A percentile compares a stretch with the other conserved stretches of the same genome.
phyloP scores from a whole-genome alignment of 2,329 filamentous ascomycete species.

The Trichoderma lentiforme region DNA sequence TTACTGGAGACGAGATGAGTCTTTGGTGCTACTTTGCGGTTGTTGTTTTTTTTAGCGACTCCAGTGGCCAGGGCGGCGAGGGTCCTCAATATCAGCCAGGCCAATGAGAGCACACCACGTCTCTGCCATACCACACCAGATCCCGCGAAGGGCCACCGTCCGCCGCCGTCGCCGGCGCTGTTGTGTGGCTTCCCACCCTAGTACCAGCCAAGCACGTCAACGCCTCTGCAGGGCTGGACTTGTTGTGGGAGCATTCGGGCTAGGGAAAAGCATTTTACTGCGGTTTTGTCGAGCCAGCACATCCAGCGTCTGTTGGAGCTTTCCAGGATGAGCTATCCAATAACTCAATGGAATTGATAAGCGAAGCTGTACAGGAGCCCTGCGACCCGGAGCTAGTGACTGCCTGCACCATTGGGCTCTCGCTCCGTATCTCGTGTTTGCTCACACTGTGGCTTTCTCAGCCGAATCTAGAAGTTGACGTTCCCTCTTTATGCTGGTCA shows the following conservation, averaged over 20 bases:
- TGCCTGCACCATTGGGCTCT: slow-evolving; percentile 4
- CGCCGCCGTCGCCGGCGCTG: slow-evolving; percentile 13
- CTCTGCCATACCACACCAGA: slow-evolving; percentile 29
- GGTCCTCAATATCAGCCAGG: slow-evolving; percentile 22
- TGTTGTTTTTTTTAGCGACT: slow-evolving; percentile 17
- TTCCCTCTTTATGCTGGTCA: not conserved
- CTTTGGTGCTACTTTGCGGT: slow-evolving; percentile 13
- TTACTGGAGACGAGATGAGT: slow-evolving; percentile 14
- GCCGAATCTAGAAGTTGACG: not conserved
- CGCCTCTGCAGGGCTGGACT: slow-evolving; percentile 10
- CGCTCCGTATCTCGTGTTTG: not conserved
- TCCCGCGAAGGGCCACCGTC: slow-evolving; percentile 24
- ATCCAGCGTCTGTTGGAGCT: slow-evolving; percentile 17
- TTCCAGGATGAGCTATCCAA: slow-evolving; percentile 13
- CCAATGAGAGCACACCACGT: slow-evolving; percentile 38
- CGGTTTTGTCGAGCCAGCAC: slow-evolving; percentile 19
- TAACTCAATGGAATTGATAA: slow-evolving; percentile 12
- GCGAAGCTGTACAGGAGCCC: slow-evolving; percentile 15
- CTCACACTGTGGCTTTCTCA: slow-evolving; percentile 2
- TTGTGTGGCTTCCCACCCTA: slow-evolving; percentile 14
- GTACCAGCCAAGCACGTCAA: slow-evolving; percentile 18
- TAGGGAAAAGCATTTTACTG: not conserved
- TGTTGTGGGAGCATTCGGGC: not conserved
- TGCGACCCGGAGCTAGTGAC: slow-evolving; percentile 1
- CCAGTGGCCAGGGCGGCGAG: slow-evolving; percentile 17